Base-by-base conservation (phyloP, 306 rosid genomes). In the Quercus rubra region DNA sequence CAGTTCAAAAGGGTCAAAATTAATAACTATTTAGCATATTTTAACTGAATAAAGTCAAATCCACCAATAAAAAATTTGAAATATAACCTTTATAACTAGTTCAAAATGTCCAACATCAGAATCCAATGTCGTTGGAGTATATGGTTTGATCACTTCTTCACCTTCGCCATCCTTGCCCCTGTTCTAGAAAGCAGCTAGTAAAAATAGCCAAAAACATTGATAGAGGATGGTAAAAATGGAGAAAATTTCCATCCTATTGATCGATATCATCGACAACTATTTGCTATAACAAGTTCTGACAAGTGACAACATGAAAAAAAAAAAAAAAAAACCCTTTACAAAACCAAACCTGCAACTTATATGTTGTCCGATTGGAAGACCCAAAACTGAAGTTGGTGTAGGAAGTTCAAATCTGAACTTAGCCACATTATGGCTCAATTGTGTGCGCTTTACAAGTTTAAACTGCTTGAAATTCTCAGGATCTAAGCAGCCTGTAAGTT, bases 301-400 rank as follows among this genome's bases (percentile, higher is more conserved):
- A 35, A 35, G 41, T 35, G 41, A 35, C 41, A 35, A 35, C 41
- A 35, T 6, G 41, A 33, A 1, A 33, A 31, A 31, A 1, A 0
- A 33, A 35, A 5, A 33, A 33, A 35, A 35, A 6, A 35, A 6
- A 41, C 8, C 46, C 46, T 11, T 41, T 18, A 67, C 27, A 64
- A 28, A 87, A 77, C 58, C 20, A 74, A 83, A 96, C 99, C 92
- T 96, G 98, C 99, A 96, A 86, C 98, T 93, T 83, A 96, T 93
- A 83, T 93, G 99, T 61, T 96, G 98, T 79, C 99, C 99, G 80
- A 96, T 96, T 78, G 99, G 99, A 84, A 96, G 99, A 35, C 99
- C 98, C 87, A 96, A 82, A 73, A 90, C 90, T 71, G 98, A 88
- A 77, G 94, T 90, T 71, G 98, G 88, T 70, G 87, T 84, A 15